These are phyloP conservation scores for Phyllosticta citribraziliensis DNA, from an alignment of 2,329 filamentous ascomycete genomes.

Conservation along the genomic window DNA sequence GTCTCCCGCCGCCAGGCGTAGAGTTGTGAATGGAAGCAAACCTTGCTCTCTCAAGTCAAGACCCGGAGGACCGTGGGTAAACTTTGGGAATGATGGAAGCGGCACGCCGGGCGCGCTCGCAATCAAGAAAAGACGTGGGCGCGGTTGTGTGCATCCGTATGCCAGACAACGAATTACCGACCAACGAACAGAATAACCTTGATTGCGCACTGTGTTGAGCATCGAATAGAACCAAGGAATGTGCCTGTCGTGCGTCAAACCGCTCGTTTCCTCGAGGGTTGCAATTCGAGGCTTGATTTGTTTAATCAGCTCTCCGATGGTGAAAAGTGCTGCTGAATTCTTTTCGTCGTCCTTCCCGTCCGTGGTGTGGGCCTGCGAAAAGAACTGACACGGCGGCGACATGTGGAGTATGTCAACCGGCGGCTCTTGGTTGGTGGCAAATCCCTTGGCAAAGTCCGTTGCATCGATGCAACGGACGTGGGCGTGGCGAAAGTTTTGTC, in stretches of 20 bases:
- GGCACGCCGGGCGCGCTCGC: neutral
- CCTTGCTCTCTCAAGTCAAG: neutral
- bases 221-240: constrained; percentile 34
- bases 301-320: constrained; percentile 43
- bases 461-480: constrained; percentile 2
- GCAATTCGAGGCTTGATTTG: constrained; percentile 55
- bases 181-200: constrained; percentile 1
- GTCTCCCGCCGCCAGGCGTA: neutral
- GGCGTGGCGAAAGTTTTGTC: constrained; percentile 44
- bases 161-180: neutral
- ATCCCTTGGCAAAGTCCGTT: constrained; percentile 29
- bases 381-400: constrained; percentile 69
- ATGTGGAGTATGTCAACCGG: constrained; percentile 62
- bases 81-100: neutral
- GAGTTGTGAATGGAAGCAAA: neutral
- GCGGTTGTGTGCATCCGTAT: neutral
- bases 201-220: constrained; percentile 34
- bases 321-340: constrained; percentile 51
- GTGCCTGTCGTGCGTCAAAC: constrained; percentile 40
- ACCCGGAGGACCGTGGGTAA: neutral
- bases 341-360: constrained; percentile 45
- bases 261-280: constrained; percentile 72
- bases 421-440: constrained; percentile 24
- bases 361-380: constrained; percentile 61
- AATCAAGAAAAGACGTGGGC: neutral